phyloP scores from a whole-genome alignment of 2,329 filamentous ascomycete species.

The Colletotrichum sidae region DNA sequence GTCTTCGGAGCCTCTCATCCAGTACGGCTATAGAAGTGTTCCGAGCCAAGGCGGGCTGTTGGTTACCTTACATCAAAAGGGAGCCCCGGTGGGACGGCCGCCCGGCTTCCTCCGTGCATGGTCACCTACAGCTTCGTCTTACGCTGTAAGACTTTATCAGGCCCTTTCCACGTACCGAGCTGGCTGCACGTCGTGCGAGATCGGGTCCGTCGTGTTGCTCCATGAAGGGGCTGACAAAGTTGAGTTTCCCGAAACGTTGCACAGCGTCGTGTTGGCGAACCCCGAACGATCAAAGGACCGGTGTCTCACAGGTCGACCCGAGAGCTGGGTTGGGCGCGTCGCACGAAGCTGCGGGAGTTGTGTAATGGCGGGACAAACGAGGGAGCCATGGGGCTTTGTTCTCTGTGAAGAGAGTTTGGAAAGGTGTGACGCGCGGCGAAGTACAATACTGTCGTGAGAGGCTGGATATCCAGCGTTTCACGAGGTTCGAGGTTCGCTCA shows the following conservation, averaged over 20 bases:
- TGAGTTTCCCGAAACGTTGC: not conserved
- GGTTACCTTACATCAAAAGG: conserved; percentile 9
- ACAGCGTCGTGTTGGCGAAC: conserved; percentile 4
- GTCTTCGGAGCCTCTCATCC: conserved; percentile 6
- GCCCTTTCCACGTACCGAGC: conserved; percentile 2
- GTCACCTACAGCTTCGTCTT: conserved; percentile 33
- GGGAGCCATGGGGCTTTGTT: conserved; percentile 57
- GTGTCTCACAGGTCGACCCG: conserved; percentile 4
- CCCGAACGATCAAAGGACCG: not conserved
- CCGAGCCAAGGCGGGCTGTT: conserved; percentile 22
- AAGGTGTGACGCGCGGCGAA: conserved; percentile 47
- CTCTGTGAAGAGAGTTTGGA: conserved; percentile 52
- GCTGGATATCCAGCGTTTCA: not conserved
- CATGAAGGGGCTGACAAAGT: not conserved
- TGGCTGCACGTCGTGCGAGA: conserved; percentile 7
- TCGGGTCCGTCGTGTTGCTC: not conserved
- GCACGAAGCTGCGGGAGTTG: conserved; percentile 51
- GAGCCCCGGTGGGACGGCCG: conserved; percentile 17
- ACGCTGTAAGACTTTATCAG: conserved; percentile 20
- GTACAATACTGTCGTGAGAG: too few species aligned
- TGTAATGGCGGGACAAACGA: conserved; percentile 49
- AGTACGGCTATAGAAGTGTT: conserved; percentile 22
- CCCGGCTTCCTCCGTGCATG: conserved; percentile 17
- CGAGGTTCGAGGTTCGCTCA: not conserved
- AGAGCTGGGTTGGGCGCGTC: conserved; percentile 54